A percentile compares a stretch with the other conserved stretches of the same genome.
Evolutionary conservation across 345 rosid species (phyloP).

Genomic region (Draba incana): DNA sequence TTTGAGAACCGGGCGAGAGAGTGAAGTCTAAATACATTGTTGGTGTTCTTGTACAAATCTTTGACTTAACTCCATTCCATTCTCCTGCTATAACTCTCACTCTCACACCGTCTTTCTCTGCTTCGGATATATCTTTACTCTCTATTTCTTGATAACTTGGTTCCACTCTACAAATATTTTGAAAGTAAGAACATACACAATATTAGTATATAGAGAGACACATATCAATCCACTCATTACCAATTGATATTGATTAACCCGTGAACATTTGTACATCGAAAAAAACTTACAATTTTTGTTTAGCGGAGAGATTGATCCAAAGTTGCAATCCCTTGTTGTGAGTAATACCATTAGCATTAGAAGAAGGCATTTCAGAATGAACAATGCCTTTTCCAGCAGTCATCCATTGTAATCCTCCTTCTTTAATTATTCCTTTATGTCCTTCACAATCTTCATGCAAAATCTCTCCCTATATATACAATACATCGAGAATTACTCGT

Average conservation of each 20-base stretch:
- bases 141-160: slow-evolving; percentile 83
- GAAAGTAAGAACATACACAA: slow-evolving; percentile 4
- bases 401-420: slow-evolving; percentile 97
- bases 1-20: slow-evolving; percentile 62
- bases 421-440: slow-evolving; percentile 73
- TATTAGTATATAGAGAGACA: not conserved
- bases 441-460: slow-evolving; percentile 91
- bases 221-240: not conserved
- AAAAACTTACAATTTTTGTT: slow-evolving; percentile 69
- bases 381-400: slow-evolving; percentile 96
- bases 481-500: not conserved
- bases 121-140: slow-evolving; percentile 67
- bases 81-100: slow-evolving; percentile 91
- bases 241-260: not conserved
- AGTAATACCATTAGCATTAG: slow-evolving; percentile 49
- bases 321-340: slow-evolving; percentile 81
- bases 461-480: slow-evolving; percentile 55
- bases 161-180: slow-evolving; percentile 56
- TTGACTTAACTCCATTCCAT: slow-evolving; percentile 70
- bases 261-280: not conserved
- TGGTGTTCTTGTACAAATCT: slow-evolving; percentile 83
- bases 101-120: slow-evolving; percentile 59
- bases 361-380: slow-evolving; percentile 94
- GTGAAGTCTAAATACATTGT: slow-evolving; percentile 91
- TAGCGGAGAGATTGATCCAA: slow-evolving; percentile 89